These are phyloP conservation scores for Agaricus blazei DNA, from an alignment of 768 basidiomycete species.

Conservation along the genomic window DNA sequence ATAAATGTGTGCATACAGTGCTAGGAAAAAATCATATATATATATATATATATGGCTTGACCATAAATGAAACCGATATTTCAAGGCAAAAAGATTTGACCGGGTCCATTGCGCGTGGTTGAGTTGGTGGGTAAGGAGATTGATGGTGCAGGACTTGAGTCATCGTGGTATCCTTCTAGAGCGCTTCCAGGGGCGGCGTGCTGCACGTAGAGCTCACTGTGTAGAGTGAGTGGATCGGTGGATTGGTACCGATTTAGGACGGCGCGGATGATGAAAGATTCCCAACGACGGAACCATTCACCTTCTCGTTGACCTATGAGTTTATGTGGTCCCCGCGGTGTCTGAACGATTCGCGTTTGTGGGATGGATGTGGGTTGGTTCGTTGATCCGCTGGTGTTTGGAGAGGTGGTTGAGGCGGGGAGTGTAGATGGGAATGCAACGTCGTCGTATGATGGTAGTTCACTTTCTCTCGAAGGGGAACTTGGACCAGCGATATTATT, in stretches of 20 bases:
- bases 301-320: slow-evolving; percentile 63
- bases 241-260: slow-evolving; percentile 45
- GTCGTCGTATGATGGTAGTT: slow-evolving; percentile 13
- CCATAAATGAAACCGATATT: background rate
- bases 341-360: slow-evolving; percentile 22
- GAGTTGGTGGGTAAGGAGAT: background rate
- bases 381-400: background rate
- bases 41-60: too few relatives aligned
- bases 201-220: slow-evolving; percentile 4
- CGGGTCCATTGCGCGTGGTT: background rate
- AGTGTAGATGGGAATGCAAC: slow-evolving; percentile 3
- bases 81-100: background rate
- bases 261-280: slow-evolving; percentile 56
- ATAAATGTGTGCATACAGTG: too few relatives aligned
- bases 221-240: slow-evolving; percentile 22
- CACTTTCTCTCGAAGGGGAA: background rate
- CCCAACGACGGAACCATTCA: slow-evolving; percentile 79
- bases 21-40: too few relatives aligned
- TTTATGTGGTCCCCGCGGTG: slow-evolving; percentile 30
- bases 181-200: slow-evolving; percentile 11
- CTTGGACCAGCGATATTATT: background rate
- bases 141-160: background rate
- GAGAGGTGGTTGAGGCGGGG: background rate
- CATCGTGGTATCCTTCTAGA: slow-evolving; percentile 24
- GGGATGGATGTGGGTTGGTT: background rate